These are phyloP conservation scores for Phaeotremella skinneri DNA, from an alignment of 768 basidiomycete species.

Conservation along the genomic window DNA sequence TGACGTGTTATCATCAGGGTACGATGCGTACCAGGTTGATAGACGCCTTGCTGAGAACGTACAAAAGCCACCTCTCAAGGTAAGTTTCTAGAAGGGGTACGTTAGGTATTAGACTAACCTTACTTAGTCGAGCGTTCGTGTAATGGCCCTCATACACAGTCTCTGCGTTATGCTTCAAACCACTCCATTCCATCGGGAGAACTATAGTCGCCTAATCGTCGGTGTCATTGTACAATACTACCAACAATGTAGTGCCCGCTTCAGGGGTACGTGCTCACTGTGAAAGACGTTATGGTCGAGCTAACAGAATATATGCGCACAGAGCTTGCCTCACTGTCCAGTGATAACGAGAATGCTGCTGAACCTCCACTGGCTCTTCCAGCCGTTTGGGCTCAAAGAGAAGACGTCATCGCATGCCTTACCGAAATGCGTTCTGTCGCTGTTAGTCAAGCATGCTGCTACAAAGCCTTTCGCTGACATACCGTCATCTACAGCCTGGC, in stretches of 20 bases:
- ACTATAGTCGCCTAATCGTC: constrained; percentile 87
- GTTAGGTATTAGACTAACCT: too few species aligned
- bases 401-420: constrained; percentile 73
- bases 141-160: constrained; percentile 87
- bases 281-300: constrained; percentile 10
- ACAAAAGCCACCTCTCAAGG: constrained; percentile 76
- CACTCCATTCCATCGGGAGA: constrained; percentile 92
- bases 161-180: constrained; percentile 84
- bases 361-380: constrained; percentile 59
- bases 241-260: constrained; percentile 84
- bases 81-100: too few species aligned
- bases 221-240: constrained; percentile 95
- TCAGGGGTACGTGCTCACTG: constrained; percentile 59
- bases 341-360: constrained; percentile 7
- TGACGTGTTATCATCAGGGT: constrained; percentile 58
- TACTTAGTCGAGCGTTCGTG: constrained; percentile 71
- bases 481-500: constrained; percentile 17
- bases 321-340: constrained; percentile 56
- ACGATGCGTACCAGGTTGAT: constrained; percentile 86
- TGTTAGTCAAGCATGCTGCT: constrained; percentile 54
- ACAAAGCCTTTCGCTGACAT: background rate
- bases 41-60: constrained; percentile 63
- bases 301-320: constrained; percentile 24
- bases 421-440: constrained; percentile 61
- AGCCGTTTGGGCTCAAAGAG: constrained; percentile 72